A percentile compares a stretch with the other conserved stretches of the same genome.
phyloP scores from a whole-genome alignment of 2,329 filamentous ascomycete species.

The Ceratocystis destructans region DNA sequence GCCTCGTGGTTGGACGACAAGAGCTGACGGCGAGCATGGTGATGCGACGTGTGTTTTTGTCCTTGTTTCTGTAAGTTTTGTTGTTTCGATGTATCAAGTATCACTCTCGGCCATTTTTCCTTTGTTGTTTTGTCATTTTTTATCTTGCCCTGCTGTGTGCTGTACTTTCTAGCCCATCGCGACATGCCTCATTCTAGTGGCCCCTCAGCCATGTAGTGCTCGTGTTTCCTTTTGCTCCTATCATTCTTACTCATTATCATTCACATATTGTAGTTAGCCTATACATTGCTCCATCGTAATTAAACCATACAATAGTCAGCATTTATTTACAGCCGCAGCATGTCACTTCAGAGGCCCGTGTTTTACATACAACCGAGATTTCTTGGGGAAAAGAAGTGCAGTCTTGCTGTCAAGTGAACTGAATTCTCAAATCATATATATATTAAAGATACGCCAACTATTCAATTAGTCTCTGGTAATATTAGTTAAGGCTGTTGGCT shows the following conservation, averaged over 20 bases:
- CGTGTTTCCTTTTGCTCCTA: not conserved
- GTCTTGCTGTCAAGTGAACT: too few species aligned
- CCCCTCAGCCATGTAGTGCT: too few species aligned
- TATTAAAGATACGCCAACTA: too few species aligned
- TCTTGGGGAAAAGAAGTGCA: too few species aligned
- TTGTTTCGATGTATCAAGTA: conserved; percentile 6
- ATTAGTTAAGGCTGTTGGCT: too few species aligned
- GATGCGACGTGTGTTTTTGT: not conserved
- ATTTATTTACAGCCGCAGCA: too few species aligned
- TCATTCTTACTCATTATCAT: not conserved
- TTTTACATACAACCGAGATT: too few species aligned
- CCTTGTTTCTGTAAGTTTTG: conserved; percentile 6
- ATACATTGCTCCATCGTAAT: too few species aligned
- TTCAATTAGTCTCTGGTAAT: too few species aligned
- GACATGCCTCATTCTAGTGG: not conserved
- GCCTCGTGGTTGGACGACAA: conserved; percentile 7
- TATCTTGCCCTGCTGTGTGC: not conserved
- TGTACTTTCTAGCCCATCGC: not conserved
- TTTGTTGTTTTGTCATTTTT: not conserved
- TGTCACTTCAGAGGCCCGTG: too few species aligned
- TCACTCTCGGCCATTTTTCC: not conserved
- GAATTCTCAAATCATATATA: too few species aligned
- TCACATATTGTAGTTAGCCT: not conserved
- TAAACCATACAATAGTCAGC: too few species aligned
- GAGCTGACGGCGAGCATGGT: not conserved